Conservation (phyloP, 2,329 filamentous ascomycete genomes). For the Hymenoscyphus scutula region DNA sequence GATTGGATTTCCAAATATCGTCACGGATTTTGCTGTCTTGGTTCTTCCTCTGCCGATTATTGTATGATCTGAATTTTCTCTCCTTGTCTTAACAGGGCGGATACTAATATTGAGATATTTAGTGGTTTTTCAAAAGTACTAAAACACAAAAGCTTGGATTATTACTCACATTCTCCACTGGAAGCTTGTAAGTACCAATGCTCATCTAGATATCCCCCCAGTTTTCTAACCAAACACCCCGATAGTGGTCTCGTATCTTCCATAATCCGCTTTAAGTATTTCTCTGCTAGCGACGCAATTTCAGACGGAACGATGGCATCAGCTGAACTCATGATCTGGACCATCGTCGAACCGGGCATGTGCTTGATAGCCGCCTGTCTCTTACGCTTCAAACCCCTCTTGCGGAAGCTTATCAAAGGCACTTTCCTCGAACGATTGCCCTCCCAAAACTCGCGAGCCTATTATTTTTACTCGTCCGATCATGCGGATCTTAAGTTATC, state of each 20-base stretch:
- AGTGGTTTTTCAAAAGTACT: constrained; percentile 8
- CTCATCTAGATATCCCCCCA: background rate
- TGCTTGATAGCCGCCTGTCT: constrained; percentile 13
- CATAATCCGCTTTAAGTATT: constrained; percentile 7
- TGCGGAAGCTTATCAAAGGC: background rate
- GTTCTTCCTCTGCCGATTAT: constrained; percentile 10
- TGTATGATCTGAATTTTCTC: background rate
- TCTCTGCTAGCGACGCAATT: constrained; percentile 3
- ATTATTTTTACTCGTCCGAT: constrained; percentile 4
- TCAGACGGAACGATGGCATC: constrained; percentile 6
- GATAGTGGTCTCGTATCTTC: constrained; percentile 8
- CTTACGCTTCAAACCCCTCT: constrained; percentile 6
- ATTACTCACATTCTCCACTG: constrained; percentile 4
- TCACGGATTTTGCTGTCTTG: constrained; percentile 12
- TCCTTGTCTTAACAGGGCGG: background rate
- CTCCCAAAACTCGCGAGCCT: background rate
- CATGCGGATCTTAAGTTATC: background rate
- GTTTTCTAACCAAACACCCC: background rate
- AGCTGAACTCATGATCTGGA: constrained; percentile 12
- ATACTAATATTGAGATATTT: background rate
- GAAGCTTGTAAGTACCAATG: constrained; percentile 5
- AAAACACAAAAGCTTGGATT: constrained; percentile 5
- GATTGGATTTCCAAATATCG: constrained; percentile 8
- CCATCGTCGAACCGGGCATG: constrained; percentile 9
- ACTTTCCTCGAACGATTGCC: constrained; percentile 1